A percentile compares a stretch with the other conserved stretches of the same genome.
Evolutionary conservation across 352 stramenopile genomes (phyloP).

Genomic region (Globisporangium splendens): DNA sequence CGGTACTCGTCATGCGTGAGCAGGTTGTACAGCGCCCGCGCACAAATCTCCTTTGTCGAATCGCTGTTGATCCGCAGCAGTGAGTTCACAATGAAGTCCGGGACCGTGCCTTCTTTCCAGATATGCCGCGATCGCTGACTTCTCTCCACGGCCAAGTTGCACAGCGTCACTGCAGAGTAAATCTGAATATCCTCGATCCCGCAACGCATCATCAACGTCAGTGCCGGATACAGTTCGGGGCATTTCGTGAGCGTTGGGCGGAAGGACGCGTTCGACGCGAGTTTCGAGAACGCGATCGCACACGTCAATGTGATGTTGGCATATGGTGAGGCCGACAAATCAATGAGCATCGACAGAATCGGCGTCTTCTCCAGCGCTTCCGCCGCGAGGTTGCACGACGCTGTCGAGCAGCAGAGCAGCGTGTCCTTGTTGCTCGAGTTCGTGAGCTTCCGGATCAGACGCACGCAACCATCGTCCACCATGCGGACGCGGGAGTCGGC

Average conservation of each 20-base stretch:
- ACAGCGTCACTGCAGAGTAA: constrained; percentile 84
- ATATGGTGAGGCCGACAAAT: constrained; percentile 61
- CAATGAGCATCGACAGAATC: constrained; percentile 75
- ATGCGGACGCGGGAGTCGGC: constrained; percentile 50
- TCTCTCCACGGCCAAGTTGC: constrained; percentile 76
- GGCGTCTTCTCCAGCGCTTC: constrained; percentile 69
- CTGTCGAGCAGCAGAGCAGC: constrained; percentile 63
- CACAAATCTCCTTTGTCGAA: constrained; percentile 87
- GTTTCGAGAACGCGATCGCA: constrained; percentile 74
- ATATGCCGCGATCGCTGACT: constrained; percentile 60
- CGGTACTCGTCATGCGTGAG: constrained; percentile 79
- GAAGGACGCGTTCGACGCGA: constrained; percentile 56
- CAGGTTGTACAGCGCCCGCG: constrained; percentile 81
- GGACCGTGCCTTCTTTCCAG: constrained; percentile 83
- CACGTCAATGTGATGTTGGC: constrained; percentile 68
- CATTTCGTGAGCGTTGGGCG: constrained; percentile 60
- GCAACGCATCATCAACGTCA: constrained; percentile 88
- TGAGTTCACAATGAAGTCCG: constrained; percentile 89
- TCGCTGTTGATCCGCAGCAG: constrained; percentile 87
- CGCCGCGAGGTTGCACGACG: constrained; percentile 72
- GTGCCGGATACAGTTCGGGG: constrained; percentile 64
- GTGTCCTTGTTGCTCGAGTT: constrained; percentile 52
- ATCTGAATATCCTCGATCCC: constrained; percentile 87
- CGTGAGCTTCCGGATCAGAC: constrained; percentile 68
- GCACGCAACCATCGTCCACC: constrained; percentile 61